Evolutionary conservation across 2,329 filamentous ascomycete genomes (phyloP).

Genomic region (Cadophora sp.): DNA sequence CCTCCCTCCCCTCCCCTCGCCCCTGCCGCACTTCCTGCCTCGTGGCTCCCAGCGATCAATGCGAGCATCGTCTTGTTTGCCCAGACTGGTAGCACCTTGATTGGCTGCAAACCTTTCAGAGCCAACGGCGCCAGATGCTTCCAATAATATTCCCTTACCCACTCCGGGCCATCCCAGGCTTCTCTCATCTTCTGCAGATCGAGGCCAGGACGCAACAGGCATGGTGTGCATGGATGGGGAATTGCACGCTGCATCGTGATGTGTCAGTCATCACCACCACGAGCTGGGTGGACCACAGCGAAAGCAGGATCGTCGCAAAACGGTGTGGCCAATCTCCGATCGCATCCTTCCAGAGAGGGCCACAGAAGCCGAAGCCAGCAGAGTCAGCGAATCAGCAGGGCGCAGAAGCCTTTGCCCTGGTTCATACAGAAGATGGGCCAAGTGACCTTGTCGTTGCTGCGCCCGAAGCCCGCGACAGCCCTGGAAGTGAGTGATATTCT

Average conservation of each 20-base stretch:
- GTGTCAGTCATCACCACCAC: conserved; percentile 38
- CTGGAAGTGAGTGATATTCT: conserved; percentile 31
- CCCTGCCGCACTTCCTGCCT: conserved; percentile 31
- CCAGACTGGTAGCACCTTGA: conserved; percentile 15
- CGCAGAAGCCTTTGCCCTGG: conserved; percentile 20
- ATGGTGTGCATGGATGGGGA: conserved; percentile 28
- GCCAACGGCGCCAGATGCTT: conserved; percentile 28
- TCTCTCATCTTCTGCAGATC: conserved; percentile 38
- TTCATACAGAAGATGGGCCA: background rate
- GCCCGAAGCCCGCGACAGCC: conserved; percentile 36
- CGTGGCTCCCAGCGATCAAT: conserved; percentile 40
- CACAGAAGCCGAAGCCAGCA: conserved; percentile 27
- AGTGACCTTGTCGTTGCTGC: conserved; percentile 23
- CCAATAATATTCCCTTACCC: conserved; percentile 29
- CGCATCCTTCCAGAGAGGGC: conserved; percentile 31
- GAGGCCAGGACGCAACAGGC: conserved; percentile 18
- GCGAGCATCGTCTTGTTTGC: conserved; percentile 30
- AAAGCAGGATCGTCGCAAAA: conserved; percentile 36
- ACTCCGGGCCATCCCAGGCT: conserved; percentile 17
- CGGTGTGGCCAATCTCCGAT: conserved; percentile 42
- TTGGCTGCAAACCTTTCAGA: conserved; percentile 23
- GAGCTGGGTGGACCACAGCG: conserved; percentile 7
- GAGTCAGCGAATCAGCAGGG: conserved; percentile 30
- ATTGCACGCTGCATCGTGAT: conserved; percentile 42
- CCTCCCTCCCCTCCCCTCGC: too few species aligned